Evolutionary conservation across 2,329 filamentous ascomycete species (phyloP).

Genomic region (Gnomoniopsis sp.): DNA sequence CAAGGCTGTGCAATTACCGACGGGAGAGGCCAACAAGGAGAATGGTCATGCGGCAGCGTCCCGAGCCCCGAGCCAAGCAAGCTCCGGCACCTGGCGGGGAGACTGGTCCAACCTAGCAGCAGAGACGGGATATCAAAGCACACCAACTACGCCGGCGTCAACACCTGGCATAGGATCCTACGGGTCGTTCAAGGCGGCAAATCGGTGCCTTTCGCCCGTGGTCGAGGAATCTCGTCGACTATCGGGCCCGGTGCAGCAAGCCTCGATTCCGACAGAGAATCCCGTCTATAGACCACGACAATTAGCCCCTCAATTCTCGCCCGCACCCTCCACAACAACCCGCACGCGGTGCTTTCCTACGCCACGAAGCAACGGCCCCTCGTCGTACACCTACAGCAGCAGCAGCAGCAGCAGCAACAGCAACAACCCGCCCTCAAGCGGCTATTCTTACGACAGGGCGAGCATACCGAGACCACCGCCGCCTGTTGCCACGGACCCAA

Average conservation of each 20-base stretch:
- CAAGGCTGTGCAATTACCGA: neutral
- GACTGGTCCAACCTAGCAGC: conserved; percentile 4
- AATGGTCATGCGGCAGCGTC: neutral
- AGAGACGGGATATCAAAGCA: conserved; percentile 6
- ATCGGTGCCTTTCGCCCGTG: neutral
- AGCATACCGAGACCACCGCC: conserved; percentile 3
- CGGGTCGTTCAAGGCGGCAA: neutral
- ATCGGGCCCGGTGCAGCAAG: neutral
- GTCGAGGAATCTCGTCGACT: neutral
- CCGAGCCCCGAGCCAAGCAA: neutral
- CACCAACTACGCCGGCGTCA: conserved; percentile 1
- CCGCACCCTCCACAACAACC: neutral
- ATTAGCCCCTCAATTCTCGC: neutral
- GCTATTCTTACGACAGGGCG: neutral
- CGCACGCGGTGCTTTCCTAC: neutral
- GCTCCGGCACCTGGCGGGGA: neutral
- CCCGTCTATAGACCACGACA: neutral
- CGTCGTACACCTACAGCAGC: neutral
- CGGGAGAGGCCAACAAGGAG: neutral
- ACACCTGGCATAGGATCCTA: neutral
- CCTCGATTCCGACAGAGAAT: neutral
- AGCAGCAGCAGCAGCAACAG: neutral
- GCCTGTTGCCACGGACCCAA: neutral
- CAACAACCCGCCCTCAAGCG: neutral
- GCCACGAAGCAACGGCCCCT: neutral